A percentile compares a stretch with the other conserved stretches of the same genome.
Conservation (phyloP, 495 filamentous ascomycete genomes). For the Aspergillus sclerotioniger region DNA sequence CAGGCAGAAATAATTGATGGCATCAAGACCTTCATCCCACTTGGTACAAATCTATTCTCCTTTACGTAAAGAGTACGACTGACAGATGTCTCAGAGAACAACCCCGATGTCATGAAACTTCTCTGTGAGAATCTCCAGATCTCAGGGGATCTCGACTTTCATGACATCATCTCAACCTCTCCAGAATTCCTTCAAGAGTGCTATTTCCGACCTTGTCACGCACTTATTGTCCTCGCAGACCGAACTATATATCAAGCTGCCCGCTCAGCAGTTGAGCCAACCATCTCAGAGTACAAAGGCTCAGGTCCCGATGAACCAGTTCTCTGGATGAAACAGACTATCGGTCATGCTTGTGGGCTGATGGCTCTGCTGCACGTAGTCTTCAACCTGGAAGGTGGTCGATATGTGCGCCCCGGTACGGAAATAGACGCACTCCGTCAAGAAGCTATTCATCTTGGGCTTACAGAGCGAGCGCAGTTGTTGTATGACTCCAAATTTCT, state of each 20-base stretch:
- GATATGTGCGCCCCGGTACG: constrained; percentile 8
- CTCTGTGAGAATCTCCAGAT: constrained; percentile 2
- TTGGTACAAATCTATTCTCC: no score
- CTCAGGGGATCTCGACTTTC: constrained; percentile 10
- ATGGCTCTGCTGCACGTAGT: constrained; percentile 11
- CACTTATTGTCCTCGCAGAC: constrained; percentile 11
- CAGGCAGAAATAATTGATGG: no score
- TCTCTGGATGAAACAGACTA: constrained; percentile 15
- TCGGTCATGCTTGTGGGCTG: constrained; percentile 14
- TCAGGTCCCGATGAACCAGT: constrained; percentile 11
- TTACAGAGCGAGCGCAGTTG: constrained; percentile 8
- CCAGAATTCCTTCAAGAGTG: not conserved
- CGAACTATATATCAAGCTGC: constrained; percentile 5
- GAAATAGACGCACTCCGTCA: constrained; percentile 6
- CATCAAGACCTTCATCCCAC: no score
- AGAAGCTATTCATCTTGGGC: constrained; percentile 7
- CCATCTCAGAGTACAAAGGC: not conserved
- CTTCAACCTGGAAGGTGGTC: constrained; percentile 11
- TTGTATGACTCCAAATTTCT: constrained; percentile 9
- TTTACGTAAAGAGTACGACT: no score
- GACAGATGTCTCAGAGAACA: constrained; percentile 6
- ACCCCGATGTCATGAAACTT: constrained; percentile 13
- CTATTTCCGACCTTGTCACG: constrained; percentile 8
- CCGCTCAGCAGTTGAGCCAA: constrained; percentile 9
- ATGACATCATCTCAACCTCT: constrained; percentile 10